Evolutionary conservation across 1,284 basidiomycete genomes (phyloP).

Genomic region (Fomitopsis schrenkii): DNA sequence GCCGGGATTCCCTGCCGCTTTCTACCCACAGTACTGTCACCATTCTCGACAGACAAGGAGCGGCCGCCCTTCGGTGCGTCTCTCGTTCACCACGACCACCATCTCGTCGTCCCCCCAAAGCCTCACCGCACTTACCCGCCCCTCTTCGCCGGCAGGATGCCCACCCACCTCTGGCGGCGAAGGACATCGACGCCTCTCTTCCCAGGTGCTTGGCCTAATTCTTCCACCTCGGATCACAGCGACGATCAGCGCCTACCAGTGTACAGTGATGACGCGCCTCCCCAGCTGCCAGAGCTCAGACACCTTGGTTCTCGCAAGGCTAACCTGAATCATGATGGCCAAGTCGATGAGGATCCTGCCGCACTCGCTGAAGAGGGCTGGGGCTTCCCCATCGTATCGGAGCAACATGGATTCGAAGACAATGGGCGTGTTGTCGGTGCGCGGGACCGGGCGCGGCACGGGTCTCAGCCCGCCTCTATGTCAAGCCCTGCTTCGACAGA

Average conservation of each 20-base stretch:
- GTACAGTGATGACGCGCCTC: neutral
- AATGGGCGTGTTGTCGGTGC: neutral
- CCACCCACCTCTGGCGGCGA: conserved; percentile 15
- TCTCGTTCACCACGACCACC: conserved; percentile 7
- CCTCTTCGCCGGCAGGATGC: conserved; percentile 12
- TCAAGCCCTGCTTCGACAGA: conserved; percentile 6
- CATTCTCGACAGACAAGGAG: neutral
- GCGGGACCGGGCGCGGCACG: neutral
- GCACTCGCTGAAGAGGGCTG: neutral
- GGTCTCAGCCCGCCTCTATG: neutral
- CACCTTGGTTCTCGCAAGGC: neutral
- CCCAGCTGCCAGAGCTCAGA: neutral
- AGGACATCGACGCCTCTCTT: conserved; percentile 22
- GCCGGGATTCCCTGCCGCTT: neutral
- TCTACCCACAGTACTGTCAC: neutral
- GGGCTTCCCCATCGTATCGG: conserved; percentile 1
- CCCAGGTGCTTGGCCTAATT: conserved; percentile 27
- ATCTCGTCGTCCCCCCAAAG: neutral
- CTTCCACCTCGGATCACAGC: conserved; percentile 14
- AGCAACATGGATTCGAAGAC: conserved; percentile 5
- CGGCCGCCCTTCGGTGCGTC: neutral
- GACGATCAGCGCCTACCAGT: neutral
- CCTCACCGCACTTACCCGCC: neutral
- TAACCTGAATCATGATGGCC: neutral
- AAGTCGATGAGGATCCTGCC: neutral